Evolutionary conservation across 306 rosid genomes (phyloP), one percentile per base, ranked within the genome.

Genomic region (Vigna reflexopilosa): DNA sequence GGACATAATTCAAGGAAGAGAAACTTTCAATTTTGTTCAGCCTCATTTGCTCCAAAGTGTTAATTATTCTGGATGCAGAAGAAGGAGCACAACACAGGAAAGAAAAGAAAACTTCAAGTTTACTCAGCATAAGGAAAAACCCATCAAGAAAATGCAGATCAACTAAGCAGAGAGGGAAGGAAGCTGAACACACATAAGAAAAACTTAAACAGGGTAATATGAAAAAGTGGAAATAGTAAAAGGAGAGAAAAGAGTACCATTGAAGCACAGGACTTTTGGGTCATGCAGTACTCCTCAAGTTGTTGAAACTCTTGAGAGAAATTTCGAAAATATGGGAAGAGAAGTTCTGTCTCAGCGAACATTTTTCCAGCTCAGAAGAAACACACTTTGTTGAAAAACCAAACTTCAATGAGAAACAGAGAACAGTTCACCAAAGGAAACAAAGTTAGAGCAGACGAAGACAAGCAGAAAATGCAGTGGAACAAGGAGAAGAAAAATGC

Each of bases 311-410:
- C 98, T 20, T 77, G 93, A 79, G 91, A 88, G 82, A 79, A 86
- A 72, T 84, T 85, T 78, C 85, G 98, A 64, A 90, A 86, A 55
- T 77, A 91, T 16, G 98, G 93, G 81, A 90, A 83, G 86, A 90
- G 54, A 80, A 90, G 86, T 64, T 85, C 93, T 17, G 93, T 83
- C 47, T 90, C 96, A 32, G 98, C 94, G 85, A 85, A 94, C 98
- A 94, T 94, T 89, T 91, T 86, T 74, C 67, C 55, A 61, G 16
- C 17, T 55, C 14, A 76, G 51, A 58, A 48, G 47, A 40, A 40
- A 9, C 13, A 75, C 44, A 49, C 28, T 26, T 36, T 51, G 4
- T 9, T 57, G 80, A 32, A 81, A 75, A 45, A 61, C 50, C 45
- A 45, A 47, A 71, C 72, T 80, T 70, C 20, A 67, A 75, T 63